These are phyloP conservation scores for Aspergillus nomiae DNA, from an alignment of 2,329 filamentous ascomycete species.

Conservation along the genomic window DNA sequence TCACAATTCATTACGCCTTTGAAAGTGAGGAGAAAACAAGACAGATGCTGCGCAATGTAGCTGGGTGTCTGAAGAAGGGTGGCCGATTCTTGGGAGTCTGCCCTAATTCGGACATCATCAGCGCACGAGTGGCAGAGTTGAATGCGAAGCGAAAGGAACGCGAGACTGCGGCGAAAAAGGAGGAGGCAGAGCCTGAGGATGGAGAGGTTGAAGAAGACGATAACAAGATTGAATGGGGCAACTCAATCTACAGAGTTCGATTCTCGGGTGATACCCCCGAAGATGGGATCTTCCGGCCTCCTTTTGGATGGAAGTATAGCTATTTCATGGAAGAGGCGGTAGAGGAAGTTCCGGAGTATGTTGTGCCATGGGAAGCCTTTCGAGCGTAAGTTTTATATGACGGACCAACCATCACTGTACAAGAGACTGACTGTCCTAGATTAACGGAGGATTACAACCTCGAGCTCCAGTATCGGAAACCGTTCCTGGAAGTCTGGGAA, in stretches of 20 bases:
- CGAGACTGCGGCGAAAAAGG: slow-evolving; percentile 44
- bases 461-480: slow-evolving; percentile 89
- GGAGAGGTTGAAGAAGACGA: slow-evolving; percentile 64
- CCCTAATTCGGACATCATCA: slow-evolving; percentile 92
- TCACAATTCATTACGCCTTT: slow-evolving; percentile 98
- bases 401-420: background rate
- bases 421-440: slow-evolving; percentile 27
- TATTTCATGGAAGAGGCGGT: slow-evolving; percentile 97
- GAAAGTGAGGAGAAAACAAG: slow-evolving; percentile 88
- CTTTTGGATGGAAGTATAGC: slow-evolving; percentile 97
- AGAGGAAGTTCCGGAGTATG: slow-evolving; percentile 94
- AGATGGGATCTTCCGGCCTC: slow-evolving; percentile 89
- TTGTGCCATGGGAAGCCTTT: slow-evolving; percentile 97
- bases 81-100: slow-evolving; percentile 93
- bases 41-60: slow-evolving; percentile 90
- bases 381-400: slow-evolving; percentile 59
- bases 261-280: slow-evolving; percentile 81
- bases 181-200: slow-evolving; percentile 41
- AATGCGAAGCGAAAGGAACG: slow-evolving; percentile 61
- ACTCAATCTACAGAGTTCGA: slow-evolving; percentile 85
- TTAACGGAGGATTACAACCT: slow-evolving; percentile 96
- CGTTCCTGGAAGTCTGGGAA: slow-evolving; percentile 88
- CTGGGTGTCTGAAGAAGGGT: slow-evolving; percentile 86
- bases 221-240: slow-evolving; percentile 79
- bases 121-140: slow-evolving; percentile 73